phyloP scores from a whole-genome alignment of 192 early-diverging fungal species.

The Umbelopsis ramanniana region DNA sequence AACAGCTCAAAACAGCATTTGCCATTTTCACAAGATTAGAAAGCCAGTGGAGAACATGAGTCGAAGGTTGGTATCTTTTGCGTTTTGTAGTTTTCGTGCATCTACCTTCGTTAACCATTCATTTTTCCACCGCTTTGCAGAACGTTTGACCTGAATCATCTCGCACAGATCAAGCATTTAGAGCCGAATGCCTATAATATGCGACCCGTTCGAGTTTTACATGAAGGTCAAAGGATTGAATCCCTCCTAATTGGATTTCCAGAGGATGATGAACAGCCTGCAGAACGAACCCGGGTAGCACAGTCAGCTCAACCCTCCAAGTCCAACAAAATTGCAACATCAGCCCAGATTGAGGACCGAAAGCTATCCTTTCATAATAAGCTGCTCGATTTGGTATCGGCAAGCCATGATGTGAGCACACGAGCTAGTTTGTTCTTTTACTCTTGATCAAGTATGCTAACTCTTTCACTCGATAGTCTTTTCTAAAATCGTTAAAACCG shows the following conservation, averaged over 20 bases:
- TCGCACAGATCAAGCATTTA: constrained; percentile 24
- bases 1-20: constrained; percentile 20
- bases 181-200: constrained; percentile 19
- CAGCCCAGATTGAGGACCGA: constrained; percentile 14
- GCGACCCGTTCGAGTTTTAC: constrained; percentile 6
- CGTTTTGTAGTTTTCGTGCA: not conserved
- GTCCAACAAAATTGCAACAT: not conserved
- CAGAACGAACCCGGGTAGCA: not conserved
- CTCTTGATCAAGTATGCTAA: not conserved
- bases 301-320: too few species aligned
- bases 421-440: too few species aligned
- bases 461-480: not conserved
- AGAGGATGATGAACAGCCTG: not conserved
- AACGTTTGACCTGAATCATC: constrained; percentile 13
- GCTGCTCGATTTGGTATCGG: constrained; percentile 8
- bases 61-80: not conserved
- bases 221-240: constrained; percentile 15
- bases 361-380: not conserved
- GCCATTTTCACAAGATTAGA: constrained; percentile 23
- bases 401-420: constrained; percentile 15
- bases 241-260: constrained; percentile 20
- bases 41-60: constrained; percentile 22
- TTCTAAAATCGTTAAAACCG: not conserved
- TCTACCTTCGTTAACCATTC: not conserved
- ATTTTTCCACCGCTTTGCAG: not conserved